Conservation (phyloP, 768 basidiomycete species). For the Trametes maxima region DNA sequence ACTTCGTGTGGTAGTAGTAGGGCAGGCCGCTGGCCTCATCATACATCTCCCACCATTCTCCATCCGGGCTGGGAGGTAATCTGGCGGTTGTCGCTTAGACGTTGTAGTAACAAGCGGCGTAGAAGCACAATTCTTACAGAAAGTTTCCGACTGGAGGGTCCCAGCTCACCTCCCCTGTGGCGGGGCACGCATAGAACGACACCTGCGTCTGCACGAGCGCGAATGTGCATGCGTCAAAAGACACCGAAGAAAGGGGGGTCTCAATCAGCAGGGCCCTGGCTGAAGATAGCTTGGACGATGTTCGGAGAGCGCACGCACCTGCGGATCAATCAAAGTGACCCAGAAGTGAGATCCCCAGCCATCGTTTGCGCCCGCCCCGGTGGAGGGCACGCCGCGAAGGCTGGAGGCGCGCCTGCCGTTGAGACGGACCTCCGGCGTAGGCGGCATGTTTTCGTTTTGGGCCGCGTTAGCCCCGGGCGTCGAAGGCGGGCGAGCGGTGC, state of each 20-base stretch:
- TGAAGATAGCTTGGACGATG: conserved; percentile 41
- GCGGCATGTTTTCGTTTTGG: conserved; percentile 15
- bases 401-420: conserved; percentile 31
- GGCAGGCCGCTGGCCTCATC: conserved; percentile 84
- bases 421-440: conserved; percentile 32
- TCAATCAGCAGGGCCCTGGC: not conserved
- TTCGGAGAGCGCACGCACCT: conserved; percentile 51
- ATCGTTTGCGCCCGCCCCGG: conserved; percentile 18
- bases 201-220: conserved; percentile 40
- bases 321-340: conserved; percentile 91
- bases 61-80: conserved; percentile 78
- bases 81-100: conserved; percentile 39
- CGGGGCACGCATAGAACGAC: conserved; percentile 91
- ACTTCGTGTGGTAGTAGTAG: conserved; percentile 95
- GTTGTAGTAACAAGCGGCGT: not conserved
- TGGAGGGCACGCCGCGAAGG: conserved; percentile 12
- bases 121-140: conserved; percentile 54
- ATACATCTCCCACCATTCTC: conserved; percentile 95
- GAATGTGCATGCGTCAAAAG: conserved; percentile 9
- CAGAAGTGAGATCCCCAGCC: conserved; percentile 92
- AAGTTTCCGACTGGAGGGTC: conserved; percentile 89
- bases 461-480: conserved; percentile 8
- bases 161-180: conserved; percentile 92
- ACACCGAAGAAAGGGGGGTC: not conserved
- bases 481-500: not conserved